Evolutionary conservation across 257 asterid genomes (phyloP), one percentile per base, ranked within the genome.

Genomic region (Ilex aquifolium): DNA sequence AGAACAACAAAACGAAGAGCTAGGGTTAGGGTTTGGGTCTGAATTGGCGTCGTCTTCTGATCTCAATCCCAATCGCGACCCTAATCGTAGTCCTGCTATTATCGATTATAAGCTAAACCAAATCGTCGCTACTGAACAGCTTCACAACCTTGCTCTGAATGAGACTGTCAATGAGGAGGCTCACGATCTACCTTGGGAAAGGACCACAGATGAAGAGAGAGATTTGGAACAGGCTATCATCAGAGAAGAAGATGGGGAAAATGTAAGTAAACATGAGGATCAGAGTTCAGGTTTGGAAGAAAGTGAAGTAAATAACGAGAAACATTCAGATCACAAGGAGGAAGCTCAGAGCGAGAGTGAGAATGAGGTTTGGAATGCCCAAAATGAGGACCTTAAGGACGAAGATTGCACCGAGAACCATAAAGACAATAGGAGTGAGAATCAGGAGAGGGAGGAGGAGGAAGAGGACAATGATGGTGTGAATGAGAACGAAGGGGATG

Each of bases 321-420:
- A 48, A 27, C 62, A 44, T 69, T 59, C n/a, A 27, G 64, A 65
- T 16, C 63, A 13, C 27, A 21, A 69, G 40, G 68, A 69, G 30
- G 8, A 77, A 21, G 27, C 27, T 21, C 0, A 21, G 27, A 21
- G 27, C 27, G 27, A 1, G 27, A 21, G 27, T 66, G 69, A 64
- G 64, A 6, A 40, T 57, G 70, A 15, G 7, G 40, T 44, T 21
- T 21, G 27, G 27, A 21, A 21, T 21, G 27, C 27, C 30, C 76
- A 44, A 52, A 16, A 46, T 62, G 49, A 48, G 48, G 67, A 61
- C 3, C 27, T 21, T 21, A 21, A 21, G 27, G 27, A 21, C 27
- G 27, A 21, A 21, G 0, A 21, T 21, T 21, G 27, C 27, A 21
- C 27, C 27, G 27, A 21, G 27, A 21, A 21, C 27, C 27, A 21